These are phyloP conservation scores for Peniophora sp. DNA, from an alignment of 1,284 basidiomycete genomes.

Conservation along the genomic window DNA sequence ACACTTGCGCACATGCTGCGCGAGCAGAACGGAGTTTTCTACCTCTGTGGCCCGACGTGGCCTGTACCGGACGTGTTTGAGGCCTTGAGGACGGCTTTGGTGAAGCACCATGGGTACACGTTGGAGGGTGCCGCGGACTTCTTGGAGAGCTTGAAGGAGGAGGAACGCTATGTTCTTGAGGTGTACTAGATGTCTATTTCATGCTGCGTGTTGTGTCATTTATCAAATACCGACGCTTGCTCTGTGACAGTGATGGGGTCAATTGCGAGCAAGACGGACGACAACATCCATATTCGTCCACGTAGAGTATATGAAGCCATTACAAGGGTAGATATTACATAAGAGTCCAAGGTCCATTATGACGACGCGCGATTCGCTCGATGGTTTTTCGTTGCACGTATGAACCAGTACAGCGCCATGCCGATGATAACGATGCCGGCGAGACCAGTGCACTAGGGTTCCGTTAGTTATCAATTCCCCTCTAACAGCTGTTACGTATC, in stretches of 20 bases:
- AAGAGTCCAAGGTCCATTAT: too few species aligned
- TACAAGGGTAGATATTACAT: too few species aligned
- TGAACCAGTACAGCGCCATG: neutral
- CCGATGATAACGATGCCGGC: neutral
- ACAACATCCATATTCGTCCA: too few species aligned
- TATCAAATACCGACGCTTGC: too few species aligned
- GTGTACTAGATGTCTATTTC: conserved; percentile 31
- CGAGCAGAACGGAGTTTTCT: conserved; percentile 78
- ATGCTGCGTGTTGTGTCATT: too few species aligned
- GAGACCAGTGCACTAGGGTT: too few species aligned
- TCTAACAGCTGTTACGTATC: too few species aligned
- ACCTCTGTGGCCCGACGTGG: conserved; percentile 97
- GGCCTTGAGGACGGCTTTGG: conserved; percentile 77
- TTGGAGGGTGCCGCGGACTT: conserved; percentile 71
- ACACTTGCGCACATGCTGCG: conserved; percentile 70
- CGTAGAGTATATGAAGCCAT: too few species aligned
- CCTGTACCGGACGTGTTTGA: conserved; percentile 97
- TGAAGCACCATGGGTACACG: conserved; percentile 63
- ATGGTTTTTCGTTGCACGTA: neutral
- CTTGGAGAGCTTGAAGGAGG: conserved; percentile 90
- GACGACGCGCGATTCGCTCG: too few species aligned
- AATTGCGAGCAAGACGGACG: too few species aligned
- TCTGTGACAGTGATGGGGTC: too few species aligned
- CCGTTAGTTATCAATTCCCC: too few species aligned
- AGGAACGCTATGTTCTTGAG: conserved; percentile 96